Evolutionary conservation across 768 basidiomycete species (phyloP), one percentile per base, ranked within the genome.

Genomic region (Leccinum variicolor): DNA sequence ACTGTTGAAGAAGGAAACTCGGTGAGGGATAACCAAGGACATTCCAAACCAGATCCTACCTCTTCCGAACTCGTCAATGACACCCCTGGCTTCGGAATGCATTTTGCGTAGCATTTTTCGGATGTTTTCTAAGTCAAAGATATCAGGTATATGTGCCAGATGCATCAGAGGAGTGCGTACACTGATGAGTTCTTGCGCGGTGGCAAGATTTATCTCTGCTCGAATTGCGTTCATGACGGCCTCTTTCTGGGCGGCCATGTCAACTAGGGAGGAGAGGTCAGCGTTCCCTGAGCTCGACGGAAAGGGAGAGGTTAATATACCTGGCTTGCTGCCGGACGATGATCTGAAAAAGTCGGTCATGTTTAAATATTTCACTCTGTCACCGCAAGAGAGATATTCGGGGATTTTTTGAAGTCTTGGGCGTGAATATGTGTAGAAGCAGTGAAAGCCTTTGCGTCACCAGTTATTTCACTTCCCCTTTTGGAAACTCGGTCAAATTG

Each of bases 181-280:
- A 58, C 84, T 87, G 70, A 94, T 86, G 50, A 94, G 83, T 63
- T 90, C 88, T 68, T 93, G 90, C 0, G 87, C 91, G 56, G 89
- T 90, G 1, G 81, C 79, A 13, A 90, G 75, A 6, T 83, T 87
- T 57, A 93, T 76, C 74, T 94, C 90, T 45, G 79, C 79, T 34
- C 82, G 81, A 50, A 94, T 81, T 45, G 79, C 77, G 52, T 79
- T 79, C 84, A 89, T 87, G 54, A 83, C 58, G 23, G 74, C 73
- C 46, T 79, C 75, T 56, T 76, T 76, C 50, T 76, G 74, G 17
- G 77, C 60, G 3, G 63, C 62, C 65, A 67, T 66, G 62, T 79
- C 79, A 79, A 39, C 79, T 79, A 43, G 14, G 41, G n/a, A 53
- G 6, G 21, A 36, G 17, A 53, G 7, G 31, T 4, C 21, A 59